Percentiles rank a stretch among this genome's conserved stretches.
Conservation (phyloP, 495 filamentous ascomycete species). For the Mytilinidion resinicola region DNA sequence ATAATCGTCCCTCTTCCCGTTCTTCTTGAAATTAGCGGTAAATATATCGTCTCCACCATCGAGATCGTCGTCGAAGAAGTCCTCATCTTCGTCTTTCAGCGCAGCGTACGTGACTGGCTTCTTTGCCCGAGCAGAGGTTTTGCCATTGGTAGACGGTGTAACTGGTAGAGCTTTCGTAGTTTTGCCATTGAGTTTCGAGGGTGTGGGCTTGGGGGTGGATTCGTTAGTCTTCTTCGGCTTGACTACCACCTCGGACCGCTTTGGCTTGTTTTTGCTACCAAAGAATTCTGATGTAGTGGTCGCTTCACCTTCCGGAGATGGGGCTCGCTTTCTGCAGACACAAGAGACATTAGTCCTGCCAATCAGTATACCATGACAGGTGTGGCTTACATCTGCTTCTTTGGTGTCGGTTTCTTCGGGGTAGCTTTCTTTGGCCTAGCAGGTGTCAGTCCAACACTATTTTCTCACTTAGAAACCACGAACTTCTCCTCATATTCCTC, state of each 20-base stretch:
- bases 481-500: conserved; percentile 25
- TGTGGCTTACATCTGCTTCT: conserved; percentile 26
- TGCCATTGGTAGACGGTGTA: conserved; percentile 23
- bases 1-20: conserved; percentile 34
- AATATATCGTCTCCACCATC: conserved; percentile 29
- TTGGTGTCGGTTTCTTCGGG: conserved; percentile 29
- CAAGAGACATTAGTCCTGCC: too few species aligned
- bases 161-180: conserved; percentile 3
- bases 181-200: conserved; percentile 23
- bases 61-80: conserved; percentile 37
- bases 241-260: conserved; percentile 33
- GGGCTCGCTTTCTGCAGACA: conserved; percentile 22
- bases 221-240: conserved; percentile 25
- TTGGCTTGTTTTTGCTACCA: conserved; percentile 37
- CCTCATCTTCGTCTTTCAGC: conserved; percentile 35
- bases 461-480: neutral
- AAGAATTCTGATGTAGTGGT: conserved; percentile 38
- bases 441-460: conserved; percentile 1
- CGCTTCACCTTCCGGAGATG: conserved; percentile 25
- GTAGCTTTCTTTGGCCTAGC: conserved; percentile 27
- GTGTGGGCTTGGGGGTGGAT: conserved; percentile 22
- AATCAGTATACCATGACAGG: too few species aligned
- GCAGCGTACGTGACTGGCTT: conserved; percentile 23
- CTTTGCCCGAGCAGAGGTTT: conserved; percentile 16
- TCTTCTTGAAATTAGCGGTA: conserved; percentile 30